Evolutionary conservation across 257 asterid genomes (phyloP), one percentile per base, ranked within the genome.

Genomic region (Scutellaria baicalensis): DNA sequence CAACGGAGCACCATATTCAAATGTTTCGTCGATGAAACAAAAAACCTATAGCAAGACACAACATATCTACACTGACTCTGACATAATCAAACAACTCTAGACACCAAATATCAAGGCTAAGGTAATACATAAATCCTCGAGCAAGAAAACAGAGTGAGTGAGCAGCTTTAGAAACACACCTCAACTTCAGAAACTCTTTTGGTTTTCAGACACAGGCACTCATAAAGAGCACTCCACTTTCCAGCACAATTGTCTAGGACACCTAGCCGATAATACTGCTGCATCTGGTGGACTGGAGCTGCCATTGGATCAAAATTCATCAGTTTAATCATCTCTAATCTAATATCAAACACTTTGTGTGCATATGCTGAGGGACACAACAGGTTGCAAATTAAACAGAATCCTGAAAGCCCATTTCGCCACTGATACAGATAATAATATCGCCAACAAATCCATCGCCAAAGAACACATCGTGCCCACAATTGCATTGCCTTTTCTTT

Each of bases 201-300:
- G 66, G 97, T 88, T 86, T 90, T 93, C 66, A 88, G 89, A 40
- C 21, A 72, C 76, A 93, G 84, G 78, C 98, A 93, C 84, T 90
- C 96, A 83, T 68, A 78, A 44, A 93, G 88, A 9, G 83, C 85
- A 31, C 68, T 60, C 93, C 95, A 93, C 69, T 93, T 90, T 39
- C 70, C 80, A 51, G 80, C 70, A 69, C 98, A 93, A 74, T 82
- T 84, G 87, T 93, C 98, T 3, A 93, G 88, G 21, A 20, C 49
- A 12, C 97, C 98, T 52, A 78, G 78, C 64, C 97, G 92, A 81
- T 93, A 93, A 75, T 93, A 93, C 51, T 93, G 95, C 83, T 88
- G 96, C 90, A 93, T 11, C 88, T 93, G 98, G 81, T 90, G 88
- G 36, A 90, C 92, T 0, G 98, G 98, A 78, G 98, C 97, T 93